These are phyloP conservation scores for Gossypium davidsonii DNA, from an alignment of 441 rosid species.

Conservation along the genomic window DNA sequence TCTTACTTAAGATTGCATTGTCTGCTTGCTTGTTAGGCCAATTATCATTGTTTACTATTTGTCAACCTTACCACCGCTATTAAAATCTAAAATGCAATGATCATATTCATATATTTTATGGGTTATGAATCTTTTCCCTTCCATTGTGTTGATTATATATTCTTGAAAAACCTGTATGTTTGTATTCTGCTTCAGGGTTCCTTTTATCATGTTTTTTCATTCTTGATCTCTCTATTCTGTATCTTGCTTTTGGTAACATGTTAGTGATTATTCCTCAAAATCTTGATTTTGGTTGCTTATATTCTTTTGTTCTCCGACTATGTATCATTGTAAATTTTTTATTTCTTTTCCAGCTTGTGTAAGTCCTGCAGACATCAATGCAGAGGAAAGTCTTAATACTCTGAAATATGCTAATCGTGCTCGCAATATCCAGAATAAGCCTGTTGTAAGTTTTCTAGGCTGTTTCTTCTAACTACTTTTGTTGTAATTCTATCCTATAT, in stretches of 20 bases:
- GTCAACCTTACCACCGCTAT: background rate
- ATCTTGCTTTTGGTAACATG: background rate
- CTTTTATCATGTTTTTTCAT: background rate
- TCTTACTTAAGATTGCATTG: constrained; percentile 2
- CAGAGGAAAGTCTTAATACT: constrained; percentile 59
- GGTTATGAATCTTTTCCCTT: background rate
- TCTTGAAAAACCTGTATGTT: background rate
- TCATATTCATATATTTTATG: background rate
- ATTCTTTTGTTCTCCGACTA: constrained; percentile 7
- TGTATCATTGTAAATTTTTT: constrained; percentile 7
- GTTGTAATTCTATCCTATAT: constrained; percentile 6
- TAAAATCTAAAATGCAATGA: background rate
- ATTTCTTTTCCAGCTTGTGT: constrained; percentile 47
- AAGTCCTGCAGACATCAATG: constrained; percentile 65
- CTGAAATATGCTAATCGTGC: constrained; percentile 69
- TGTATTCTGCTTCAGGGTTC: background rate
- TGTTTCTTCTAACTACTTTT: background rate
- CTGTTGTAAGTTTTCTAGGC: constrained; percentile 40
- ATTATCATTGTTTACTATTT: background rate
- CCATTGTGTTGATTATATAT: background rate
- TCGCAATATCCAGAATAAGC: constrained; percentile 69
- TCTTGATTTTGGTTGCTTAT: background rate
- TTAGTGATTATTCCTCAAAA: background rate
- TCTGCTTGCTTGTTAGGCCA: background rate
- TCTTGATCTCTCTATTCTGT: background rate